Conservation (phyloP, 106 monocot genomes). For the Dendrobium nobile region DNA sequence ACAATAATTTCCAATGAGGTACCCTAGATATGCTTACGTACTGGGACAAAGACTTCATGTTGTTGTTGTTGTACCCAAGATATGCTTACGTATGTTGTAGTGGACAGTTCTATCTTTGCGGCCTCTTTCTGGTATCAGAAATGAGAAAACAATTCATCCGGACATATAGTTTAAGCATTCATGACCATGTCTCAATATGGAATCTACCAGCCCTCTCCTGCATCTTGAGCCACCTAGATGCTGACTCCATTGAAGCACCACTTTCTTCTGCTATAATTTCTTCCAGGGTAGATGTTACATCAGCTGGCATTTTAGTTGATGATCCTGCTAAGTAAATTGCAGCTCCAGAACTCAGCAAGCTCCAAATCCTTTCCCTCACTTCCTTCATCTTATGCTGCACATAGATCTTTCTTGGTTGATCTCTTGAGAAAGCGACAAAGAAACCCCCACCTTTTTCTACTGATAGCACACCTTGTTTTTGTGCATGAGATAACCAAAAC, state of each 20-base stretch:
- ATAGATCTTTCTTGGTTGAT: slow-evolving; percentile 74
- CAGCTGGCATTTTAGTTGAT: slow-evolving; percentile 77
- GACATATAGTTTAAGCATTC: background rate
- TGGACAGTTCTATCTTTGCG: no score
- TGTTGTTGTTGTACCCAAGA: no score
- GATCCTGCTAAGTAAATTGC: slow-evolving; percentile 81
- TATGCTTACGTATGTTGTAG: no score
- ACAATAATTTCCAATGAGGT: no score
- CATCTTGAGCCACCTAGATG: slow-evolving; percentile 59
- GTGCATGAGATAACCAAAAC: slow-evolving; percentile 61
- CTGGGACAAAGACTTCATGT: no score
- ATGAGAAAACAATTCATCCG: background rate
- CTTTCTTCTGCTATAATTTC: slow-evolving; percentile 61
- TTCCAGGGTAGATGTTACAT: slow-evolving; percentile 61
- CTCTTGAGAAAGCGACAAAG: slow-evolving; percentile 87
- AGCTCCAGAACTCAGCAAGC: slow-evolving; percentile 45
- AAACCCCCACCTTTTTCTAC: slow-evolving; percentile 67
- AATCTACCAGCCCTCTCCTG: slow-evolving; percentile 55
- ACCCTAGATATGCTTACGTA: no score
- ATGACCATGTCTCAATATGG: slow-evolving; percentile 70
- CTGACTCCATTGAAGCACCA: slow-evolving; percentile 48
- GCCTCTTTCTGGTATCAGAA: background rate
- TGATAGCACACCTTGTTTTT: slow-evolving; percentile 51
- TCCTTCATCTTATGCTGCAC: slow-evolving; percentile 96
- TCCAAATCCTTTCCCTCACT: slow-evolving; percentile 68